Conservation (phyloP, 495 filamentous ascomycete genomes). For the Paragyromitra xinjiangensis region DNA sequence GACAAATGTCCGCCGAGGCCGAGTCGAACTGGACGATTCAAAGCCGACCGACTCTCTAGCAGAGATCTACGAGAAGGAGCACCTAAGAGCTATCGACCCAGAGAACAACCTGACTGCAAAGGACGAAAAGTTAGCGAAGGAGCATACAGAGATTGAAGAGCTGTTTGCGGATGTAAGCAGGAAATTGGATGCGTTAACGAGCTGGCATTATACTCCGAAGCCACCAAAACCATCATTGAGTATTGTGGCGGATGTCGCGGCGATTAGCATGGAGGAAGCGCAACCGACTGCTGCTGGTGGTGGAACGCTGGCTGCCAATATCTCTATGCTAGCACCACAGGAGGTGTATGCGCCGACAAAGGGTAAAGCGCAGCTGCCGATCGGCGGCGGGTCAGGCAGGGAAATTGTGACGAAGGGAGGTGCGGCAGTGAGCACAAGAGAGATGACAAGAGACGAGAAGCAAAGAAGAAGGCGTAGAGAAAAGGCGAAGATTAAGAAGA, state of each 20-base stretch:
- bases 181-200: conserved; percentile 86
- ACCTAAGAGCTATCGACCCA: conserved; percentile 78
- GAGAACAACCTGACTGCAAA: conserved; percentile 79
- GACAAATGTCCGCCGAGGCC: conserved; percentile 67
- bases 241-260: conserved; percentile 86
- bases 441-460: conserved; percentile 92
- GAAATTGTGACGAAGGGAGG: conserved; percentile 85
- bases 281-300: conserved; percentile 80
- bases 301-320: conserved; percentile 69
- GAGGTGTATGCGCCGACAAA: conserved; percentile 87
- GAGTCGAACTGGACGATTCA: conserved; percentile 83
- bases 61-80: conserved; percentile 93
- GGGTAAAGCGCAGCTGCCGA: conserved; percentile 60
- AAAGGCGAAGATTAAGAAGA: conserved; percentile 57
- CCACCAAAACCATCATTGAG: conserved; percentile 78
- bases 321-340: conserved; percentile 85
- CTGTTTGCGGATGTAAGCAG: conserved; percentile 84
- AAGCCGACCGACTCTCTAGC: conserved; percentile 87
- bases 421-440: conserved; percentile 79
- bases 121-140: conserved; percentile 80
- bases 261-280: conserved; percentile 93
- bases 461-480: conserved; percentile 71
- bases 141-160: conserved; percentile 83
- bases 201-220: conserved; percentile 95
- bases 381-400: conserved; percentile 60